Conservation (phyloP, 2,329 filamentous ascomycete species). For the Arthroderma uncinatum region DNA sequence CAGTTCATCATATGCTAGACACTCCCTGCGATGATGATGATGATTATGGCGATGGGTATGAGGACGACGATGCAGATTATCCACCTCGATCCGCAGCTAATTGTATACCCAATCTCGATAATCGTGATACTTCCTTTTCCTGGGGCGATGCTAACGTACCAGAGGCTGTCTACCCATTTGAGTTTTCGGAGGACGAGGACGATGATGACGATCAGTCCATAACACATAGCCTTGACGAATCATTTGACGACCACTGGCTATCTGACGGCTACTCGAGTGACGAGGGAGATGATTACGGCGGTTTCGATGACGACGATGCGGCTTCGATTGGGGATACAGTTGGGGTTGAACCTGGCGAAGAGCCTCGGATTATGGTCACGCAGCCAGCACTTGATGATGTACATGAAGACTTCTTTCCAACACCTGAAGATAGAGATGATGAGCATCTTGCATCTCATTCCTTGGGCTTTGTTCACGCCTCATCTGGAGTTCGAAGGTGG, state of each 20-base stretch:
- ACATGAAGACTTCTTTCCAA: constrained; percentile 69
- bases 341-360: constrained; percentile 62
- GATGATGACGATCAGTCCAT: constrained; percentile 27
- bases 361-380: constrained; percentile 69
- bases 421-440: constrained; percentile 60
- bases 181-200: constrained; percentile 45
- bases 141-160: constrained; percentile 31
- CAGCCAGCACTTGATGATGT: constrained; percentile 87
- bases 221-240: constrained; percentile 28
- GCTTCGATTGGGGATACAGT: constrained; percentile 60
- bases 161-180: constrained; percentile 35
- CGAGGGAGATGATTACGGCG: constrained; percentile 40
- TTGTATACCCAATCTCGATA: constrained; percentile 20
- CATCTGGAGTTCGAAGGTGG: constrained; percentile 74
- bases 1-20: constrained; percentile 92
- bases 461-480: constrained; percentile 76
- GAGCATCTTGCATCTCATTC: constrained; percentile 74
- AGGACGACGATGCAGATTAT: constrained; percentile 27
- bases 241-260: constrained; percentile 35
- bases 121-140: constrained; percentile 25
- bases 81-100: constrained; percentile 37
- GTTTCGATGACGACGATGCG: constrained; percentile 45
- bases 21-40: constrained; percentile 45
- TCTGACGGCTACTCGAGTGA: constrained; percentile 42
- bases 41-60: constrained; percentile 30